Conservation (phyloP, 805 yeast species). For the Barnettozyma salicaria region DNA sequence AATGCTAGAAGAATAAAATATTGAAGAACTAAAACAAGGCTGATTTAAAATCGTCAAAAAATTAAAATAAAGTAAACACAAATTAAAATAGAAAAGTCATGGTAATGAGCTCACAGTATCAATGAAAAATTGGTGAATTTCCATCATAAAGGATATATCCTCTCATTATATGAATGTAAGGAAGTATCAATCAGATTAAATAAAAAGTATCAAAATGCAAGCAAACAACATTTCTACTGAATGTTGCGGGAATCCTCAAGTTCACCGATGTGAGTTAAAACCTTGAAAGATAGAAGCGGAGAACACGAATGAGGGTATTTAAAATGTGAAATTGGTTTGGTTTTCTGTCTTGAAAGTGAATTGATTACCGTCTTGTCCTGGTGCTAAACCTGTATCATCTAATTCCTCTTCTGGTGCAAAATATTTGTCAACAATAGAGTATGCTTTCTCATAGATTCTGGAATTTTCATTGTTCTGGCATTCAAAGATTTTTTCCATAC, state of each 20-base stretch:
- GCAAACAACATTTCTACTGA: too few relatives aligned
- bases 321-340: slow-evolving; percentile 32
- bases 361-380: slow-evolving; percentile 72
- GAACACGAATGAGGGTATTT: slow-evolving; percentile 2
- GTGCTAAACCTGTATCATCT: slow-evolving; percentile 73
- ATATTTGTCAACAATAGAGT: slow-evolving; percentile 81
- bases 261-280: background rate
- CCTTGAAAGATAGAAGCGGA: background rate
- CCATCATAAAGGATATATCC: background rate
- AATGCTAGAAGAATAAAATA: slow-evolving; percentile 2
- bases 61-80: background rate
- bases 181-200: background rate
- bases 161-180: background rate
- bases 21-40: background rate
- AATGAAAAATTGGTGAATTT: background rate
- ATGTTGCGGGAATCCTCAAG: too few relatives aligned
- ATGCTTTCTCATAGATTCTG: slow-evolving; percentile 88
- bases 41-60: background rate
- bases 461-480: slow-evolving; percentile 91
- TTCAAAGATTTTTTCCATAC: slow-evolving; percentile 91
- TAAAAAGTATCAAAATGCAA: background rate
- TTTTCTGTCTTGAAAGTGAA: slow-evolving; percentile 79
- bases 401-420: slow-evolving; percentile 76
- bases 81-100: background rate
- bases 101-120: background rate